Evolutionary conservation across 2,329 filamentous ascomycete genomes (phyloP), one percentile per base, ranked within the genome.

Genomic region (Aschersonia sp.): DNA sequence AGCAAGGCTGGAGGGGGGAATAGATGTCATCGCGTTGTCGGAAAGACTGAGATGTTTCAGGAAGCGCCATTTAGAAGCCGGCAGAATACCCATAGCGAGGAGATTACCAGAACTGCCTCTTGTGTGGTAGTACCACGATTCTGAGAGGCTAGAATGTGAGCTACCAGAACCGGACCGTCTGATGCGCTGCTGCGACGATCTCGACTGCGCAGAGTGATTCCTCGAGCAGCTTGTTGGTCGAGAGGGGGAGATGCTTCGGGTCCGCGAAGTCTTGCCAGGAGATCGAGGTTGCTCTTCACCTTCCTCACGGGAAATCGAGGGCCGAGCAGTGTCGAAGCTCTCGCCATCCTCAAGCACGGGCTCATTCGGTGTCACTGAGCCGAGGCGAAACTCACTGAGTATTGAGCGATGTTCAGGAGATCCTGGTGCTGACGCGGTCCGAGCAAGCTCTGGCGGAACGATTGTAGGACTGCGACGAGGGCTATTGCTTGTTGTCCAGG

Each of bases 11-110:
- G 79, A 68, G 5, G 81, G 76, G 41, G 83, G 77, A 53, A 98
- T 81, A 5, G 81, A 79, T 6, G 87, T 94, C 53, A 98, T 72
- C 7, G 84, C 83, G 64, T 97, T 98, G 60, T 97, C 92, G 5
- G 90, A 82, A 46, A 98, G 70, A 60, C 89, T 92, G 42, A 98
- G 73, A 66, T 97, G 90, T 60, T 86, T 83, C 58, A 98, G 68
- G 64, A 97, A 95, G 49, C 90, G 81, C 92, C 92, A 98, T 65
- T 97, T 97, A 1, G 83, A 85, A 1, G 85, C 69, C 42, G 89
- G 87, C 12, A 97, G 71, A 50, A 83, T 74, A 40, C 82, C 81
- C 60, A 81, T 72, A 11, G 77, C 71, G 45, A 90, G 68, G 1
- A 94, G 71, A 56, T 92, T 94, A 1, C 85, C 83, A 12, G 84